Base-by-base conservation (phyloP, 345 rosid species). In the Citrus mangshanensis region DNA sequence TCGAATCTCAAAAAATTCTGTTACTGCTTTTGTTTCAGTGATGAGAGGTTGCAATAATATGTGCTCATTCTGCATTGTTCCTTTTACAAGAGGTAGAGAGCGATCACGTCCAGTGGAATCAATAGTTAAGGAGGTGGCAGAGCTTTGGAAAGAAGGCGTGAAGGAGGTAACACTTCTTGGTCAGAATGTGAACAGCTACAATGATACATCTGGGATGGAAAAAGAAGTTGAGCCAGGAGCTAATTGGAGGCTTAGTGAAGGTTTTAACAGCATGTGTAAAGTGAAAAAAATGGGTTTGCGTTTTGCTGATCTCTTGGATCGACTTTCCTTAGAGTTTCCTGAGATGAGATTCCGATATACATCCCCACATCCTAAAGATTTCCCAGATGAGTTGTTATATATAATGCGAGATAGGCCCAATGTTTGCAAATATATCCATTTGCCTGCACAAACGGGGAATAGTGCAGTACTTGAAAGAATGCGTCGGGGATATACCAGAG, bases 31-130 rank as follows among this genome's bases (percentile, higher is more conserved):
- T 85, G 97, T 92, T 38, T 95, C 98, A 0, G 91, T 93, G 67
- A 93, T 95, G 99, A 86, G 98, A 82, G 98, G 99, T 18, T 95
- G 99, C 84, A 95, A 95, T 81, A 95, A 95, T 82, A 95, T 93
- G 99, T 95, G 99, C 59, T 91, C 98, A 0, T 93, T 96, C 83
- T 96, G 98, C 83, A 90, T 96, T 80, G 99, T 96, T 85, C 99
- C 98, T 1, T 93, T 93, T 69, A 93, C 98, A 42, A 86, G 98
- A 91, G 99, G 98, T 6, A 89, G 97, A 85, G 97, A 96, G 77
- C 77, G 97, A 32, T 96, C 99, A 35, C 97, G 95, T 9, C 95
- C 97, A 0, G 97, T 93, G 76, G 94, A 91, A 49, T 96, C 98
- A 27, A 89, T 96, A 4, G 97, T 89, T 77, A 92, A 86, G 37